Base-by-base conservation (phyloP, 129 eudicot species). In the Lactuca saligna region DNA sequence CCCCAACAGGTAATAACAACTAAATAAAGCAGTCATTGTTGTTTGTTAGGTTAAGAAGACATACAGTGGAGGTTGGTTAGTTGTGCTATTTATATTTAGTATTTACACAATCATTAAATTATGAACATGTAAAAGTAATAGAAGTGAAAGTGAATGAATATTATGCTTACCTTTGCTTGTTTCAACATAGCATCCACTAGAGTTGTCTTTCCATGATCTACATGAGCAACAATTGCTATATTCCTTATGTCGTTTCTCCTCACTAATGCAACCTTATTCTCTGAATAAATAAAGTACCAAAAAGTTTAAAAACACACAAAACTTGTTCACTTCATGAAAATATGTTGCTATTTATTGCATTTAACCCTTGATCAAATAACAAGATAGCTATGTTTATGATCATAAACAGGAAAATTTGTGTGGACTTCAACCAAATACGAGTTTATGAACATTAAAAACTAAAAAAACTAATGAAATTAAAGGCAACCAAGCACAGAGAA, bases 221-320 rank as follows among this genome's bases (percentile, higher is more conserved):
- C 99, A 77, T 94, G 99, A 66, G 99, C 99, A 74, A 94, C 99
- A 73, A 94, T 94, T 12, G 99, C 99, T 46, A 94, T 90, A 74
- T 94, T 94, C 66, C 99, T 79, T 55, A 90, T 82, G 79, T 87
- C 99, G 70, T 66, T 82, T 80, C 99, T 87, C 86, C 99, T 87
- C 72, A 75, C 69, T 65, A 94, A 79, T 68, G 85, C 78, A 51
- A 46, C 53, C 76, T 76, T 89, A 67, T 76, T 85, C 82, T 85
- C 97, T 89, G 76, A 31, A 41, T 11, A 29, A 70, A 70, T 15
- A 58, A 31, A 44, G 48, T 70, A 58, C 66, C 37, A 70, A 37
- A 15, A 35, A 61, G 51, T 7, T 61, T 60, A 13, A 60, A 60
- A 60, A 3, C 32, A 17, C 64, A 59, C 25, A 59, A 59, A 31